Evolutionary conservation across 106 monocot species (phyloP), one percentile per base, ranked within the genome.

Genomic region (Ottelia alismoides): DNA sequence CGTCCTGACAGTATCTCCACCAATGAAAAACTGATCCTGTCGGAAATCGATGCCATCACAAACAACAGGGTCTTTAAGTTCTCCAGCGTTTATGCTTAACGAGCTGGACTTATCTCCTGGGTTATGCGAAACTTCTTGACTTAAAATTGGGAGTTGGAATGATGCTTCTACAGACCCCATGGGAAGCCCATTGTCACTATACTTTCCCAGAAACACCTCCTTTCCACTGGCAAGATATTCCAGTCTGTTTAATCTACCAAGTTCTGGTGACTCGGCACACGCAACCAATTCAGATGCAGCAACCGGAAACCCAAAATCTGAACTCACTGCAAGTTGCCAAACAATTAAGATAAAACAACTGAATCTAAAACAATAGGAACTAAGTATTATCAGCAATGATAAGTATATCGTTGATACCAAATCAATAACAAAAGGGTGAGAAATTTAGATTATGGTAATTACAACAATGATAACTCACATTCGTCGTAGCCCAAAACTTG

Each of bases 71-170:
- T 51, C 52, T 30, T 58, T 59, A 2, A 25, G 43, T 24, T 67
- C 77, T 29, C 77, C 77, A 31, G 59, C 68, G 66, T 79, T 79
- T 19, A 84, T 60, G 58, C 49, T 53, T 31, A 78, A 27, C 27
- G 51, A 45, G 25, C 17, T 58, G 25, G 22, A 0, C 0, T 1
- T 27, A 31, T 31, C 6, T 22, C 54, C 19, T 12, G 40, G 6
- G 40, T 43, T 43, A 7, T 6, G 40, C 16, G 40, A 43, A 7
- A 6, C 40, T 7, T 43, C 16, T 43, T n/a, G n/a, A n/a, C n/a
- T n/a, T n/a, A n/a, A n/a, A n/a, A n/a, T n/a, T n/a, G n/a, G n/a
- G n/a, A 43, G 40, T 16, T 43, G 40, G 16, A 43, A 43, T 43
- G 40, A 43, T 7, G 40, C 40, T 7, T 43, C 40, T 16, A 43